Percentiles rank a stretch among this genome's conserved stretches.
These are phyloP conservation scores for Myxozyma nipponensis DNA, from an alignment of 805 yeast species.

Conservation along the genomic window DNA sequence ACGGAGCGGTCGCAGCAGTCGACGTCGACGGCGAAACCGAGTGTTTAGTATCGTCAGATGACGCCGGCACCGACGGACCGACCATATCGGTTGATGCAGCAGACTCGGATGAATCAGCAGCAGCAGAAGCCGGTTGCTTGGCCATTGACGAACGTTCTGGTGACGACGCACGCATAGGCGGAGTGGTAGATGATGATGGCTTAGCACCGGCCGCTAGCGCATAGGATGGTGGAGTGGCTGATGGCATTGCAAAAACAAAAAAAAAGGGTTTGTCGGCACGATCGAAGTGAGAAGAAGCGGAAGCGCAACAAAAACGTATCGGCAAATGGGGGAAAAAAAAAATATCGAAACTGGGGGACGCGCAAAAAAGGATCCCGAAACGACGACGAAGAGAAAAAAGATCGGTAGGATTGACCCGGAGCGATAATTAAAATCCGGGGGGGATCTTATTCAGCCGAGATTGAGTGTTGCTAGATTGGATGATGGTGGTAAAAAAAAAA, in stretches of 20 bases:
- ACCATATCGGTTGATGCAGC: neutral
- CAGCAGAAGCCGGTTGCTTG: neutral
- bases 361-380: neutral
- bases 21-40: constrained; percentile 28
- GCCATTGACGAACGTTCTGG: neutral
- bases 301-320: neutral
- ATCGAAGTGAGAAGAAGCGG: neutral
- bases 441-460: no score
- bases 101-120: constrained; percentile 15
- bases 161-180: constrained; percentile 13
- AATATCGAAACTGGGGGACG: no score
- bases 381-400: no score
- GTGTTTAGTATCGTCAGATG: neutral
- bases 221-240: constrained; percentile 22
- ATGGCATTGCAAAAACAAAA: neutral
- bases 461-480: no score
- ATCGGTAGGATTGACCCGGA: no score
- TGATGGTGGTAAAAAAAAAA: no score
- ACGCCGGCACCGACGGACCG: neutral
- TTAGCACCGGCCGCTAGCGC: constrained; percentile 29
- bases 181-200: constrained; percentile 30
- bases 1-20: constrained; percentile 28
- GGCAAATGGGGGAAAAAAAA: no score
- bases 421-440: no score
- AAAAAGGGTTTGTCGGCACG: neutral